Conservation (phyloP, 2,329 filamentous ascomycete genomes). For the Diaporthe australafricana region DNA sequence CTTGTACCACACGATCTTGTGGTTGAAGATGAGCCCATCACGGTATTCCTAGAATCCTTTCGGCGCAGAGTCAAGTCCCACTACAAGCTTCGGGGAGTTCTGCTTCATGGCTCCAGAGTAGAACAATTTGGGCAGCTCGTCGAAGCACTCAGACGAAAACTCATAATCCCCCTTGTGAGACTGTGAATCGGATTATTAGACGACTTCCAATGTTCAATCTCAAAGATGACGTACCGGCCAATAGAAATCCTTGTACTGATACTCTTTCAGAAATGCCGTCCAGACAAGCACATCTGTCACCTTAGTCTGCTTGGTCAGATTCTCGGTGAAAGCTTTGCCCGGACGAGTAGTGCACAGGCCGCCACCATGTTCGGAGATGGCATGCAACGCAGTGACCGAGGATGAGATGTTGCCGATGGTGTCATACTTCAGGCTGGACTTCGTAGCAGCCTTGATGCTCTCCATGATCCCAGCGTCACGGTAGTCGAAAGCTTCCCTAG, state of each 20-base stretch:
- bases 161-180: background rate
- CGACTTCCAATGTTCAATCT: background rate
- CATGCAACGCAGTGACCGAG: background rate
- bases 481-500: background rate
- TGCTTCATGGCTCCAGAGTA: background rate
- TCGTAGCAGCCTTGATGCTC: background rate
- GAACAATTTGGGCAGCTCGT: background rate
- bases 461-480: background rate
- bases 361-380: background rate
- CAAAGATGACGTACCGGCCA: background rate
- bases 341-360: background rate
- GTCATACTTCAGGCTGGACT: too few species aligned
- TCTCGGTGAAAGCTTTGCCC: background rate
- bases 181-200: background rate
- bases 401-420: background rate
- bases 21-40: background rate
- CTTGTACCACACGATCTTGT: background rate
- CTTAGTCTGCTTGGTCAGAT: background rate
- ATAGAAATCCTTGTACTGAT: background rate
- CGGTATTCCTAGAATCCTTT: background rate
- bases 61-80: background rate
- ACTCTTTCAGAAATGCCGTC: background rate
- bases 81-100: background rate
- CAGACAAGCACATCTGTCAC: background rate
- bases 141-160: background rate